Evolutionary conservation across 345 rosid species (phyloP), one percentile per base, ranked within the genome.

Genomic region (Citrus maxima): DNA sequence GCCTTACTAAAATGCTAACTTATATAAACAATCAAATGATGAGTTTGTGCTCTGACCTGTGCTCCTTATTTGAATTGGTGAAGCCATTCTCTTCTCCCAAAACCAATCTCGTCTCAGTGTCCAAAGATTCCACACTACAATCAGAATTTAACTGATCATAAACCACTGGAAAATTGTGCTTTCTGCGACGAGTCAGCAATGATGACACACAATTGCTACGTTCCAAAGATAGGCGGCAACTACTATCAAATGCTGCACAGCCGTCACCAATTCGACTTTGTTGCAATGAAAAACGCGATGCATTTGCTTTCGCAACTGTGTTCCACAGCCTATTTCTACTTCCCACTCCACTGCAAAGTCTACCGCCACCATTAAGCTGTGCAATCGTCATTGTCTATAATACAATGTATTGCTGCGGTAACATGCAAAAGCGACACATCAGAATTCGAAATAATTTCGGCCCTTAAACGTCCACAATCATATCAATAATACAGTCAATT

Each of bases 101-200:
- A 70, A 35, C 28, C 56, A 77, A 38, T 58, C 66, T 77, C 1
- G 19, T 56, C 73, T 82, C 81, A 66, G 80, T 54, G 75, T 84
- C 80, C 27, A 80, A 63, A 51, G 90, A 80, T 38, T 86, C 93
- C 46, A 84, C 77, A 60, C 86, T 87, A 58, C 68, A 85, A 27
- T 82, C 92, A 70, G 92, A 80, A 78, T 86, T 86, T 32, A 61
- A 65, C 79, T 87, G 91, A 84, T 78, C 85, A 70, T 22, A 67
- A 77, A 67, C 82, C 51, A 78, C 80, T 19, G 77, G 80, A 79
- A 75, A 70, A 73, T 18, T 54, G 10, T 46, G 75, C 78, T 80
- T 89, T 67, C 89, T 85, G 28, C 80, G 61, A 65, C 67, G 80
- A 70, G 73, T 74, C 81, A 82, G 79, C 72, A 80, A 72, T 2